Evolutionary conservation across 2,329 filamentous ascomycete genomes (phyloP), one percentile per base, ranked within the genome.

Genomic region (Lecanoromycetidae sp.): DNA sequence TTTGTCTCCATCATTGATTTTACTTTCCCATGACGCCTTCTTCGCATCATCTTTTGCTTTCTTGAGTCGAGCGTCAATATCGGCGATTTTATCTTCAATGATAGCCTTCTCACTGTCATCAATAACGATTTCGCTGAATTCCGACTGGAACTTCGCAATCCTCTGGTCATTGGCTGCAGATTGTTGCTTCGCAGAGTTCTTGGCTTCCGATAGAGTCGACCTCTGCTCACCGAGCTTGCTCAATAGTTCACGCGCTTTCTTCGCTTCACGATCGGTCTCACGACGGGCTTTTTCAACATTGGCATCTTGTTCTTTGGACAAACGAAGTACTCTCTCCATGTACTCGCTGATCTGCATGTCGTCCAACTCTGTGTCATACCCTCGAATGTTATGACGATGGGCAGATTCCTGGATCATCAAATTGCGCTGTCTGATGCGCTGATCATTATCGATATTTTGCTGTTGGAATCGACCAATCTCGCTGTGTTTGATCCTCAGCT

Each of bases 81-180:
- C 84, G 30, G 78, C 75, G 40, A 84, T 75, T 44, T 82, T 80
- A 13, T 80, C 76, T 57, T 91, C 82, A 5, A 95, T 71, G 3
- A 84, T 71, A 22, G 84, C 83, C 61, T 86, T 85, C 26, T 77
- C 77, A 3, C 88, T 88, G 65, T 96, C 90, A 56, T 98, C 90
- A 25, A 88, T 74, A 29, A 83, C 75, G 46, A 98, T 81, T n/a
- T 71, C 70, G 56, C 82, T 74, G 26, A 87, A 70, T 26, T 83
- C 77, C 38, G 69, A 72, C 58, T 94, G 85, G 27, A 88, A 70
- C 1, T 69, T 66, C 3, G 65, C 66, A 5, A 81, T 77, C 45
- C 83, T 83, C 58, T 75, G 79, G 50, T 94, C 86, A 55, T 91
- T 87, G 5, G 71, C 66, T 1, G 70, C 68, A 50, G 94, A 87